phyloP scores from a whole-genome alignment of 1,139 yeast species.

The Blastobotrys buckinghamii region DNA sequence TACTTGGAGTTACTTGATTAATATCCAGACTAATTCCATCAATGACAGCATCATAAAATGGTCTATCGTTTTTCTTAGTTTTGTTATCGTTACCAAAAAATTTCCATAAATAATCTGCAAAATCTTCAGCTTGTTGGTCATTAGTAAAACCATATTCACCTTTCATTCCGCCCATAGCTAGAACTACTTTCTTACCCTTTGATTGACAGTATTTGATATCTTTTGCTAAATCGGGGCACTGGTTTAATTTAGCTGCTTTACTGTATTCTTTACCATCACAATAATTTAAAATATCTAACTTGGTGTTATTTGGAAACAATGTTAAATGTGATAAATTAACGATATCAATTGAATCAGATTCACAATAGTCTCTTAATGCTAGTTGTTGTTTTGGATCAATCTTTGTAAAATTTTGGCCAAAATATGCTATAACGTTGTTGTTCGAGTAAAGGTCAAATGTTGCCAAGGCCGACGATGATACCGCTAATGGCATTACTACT shows the following conservation, averaged over 20 bases:
- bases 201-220: constrained; percentile 72
- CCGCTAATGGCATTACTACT: too few relatives aligned
- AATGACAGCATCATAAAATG: constrained; percentile 57
- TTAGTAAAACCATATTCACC: constrained; percentile 44
- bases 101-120: constrained; percentile 78
- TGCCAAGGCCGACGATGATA: too few relatives aligned
- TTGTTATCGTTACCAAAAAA: constrained; percentile 82
- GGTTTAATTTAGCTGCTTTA: constrained; percentile 28
- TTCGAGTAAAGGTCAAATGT: constrained; percentile 11
- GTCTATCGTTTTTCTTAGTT: constrained; percentile 56
- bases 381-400: constrained; percentile 53
- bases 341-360: constrained; percentile 49
- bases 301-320: constrained; percentile 52
- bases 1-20: constrained; percentile 46
- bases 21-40: constrained; percentile 73
- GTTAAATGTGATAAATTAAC: constrained; percentile 65
- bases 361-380: constrained; percentile 61
- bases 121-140: constrained; percentile 56
- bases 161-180: constrained; percentile 79
- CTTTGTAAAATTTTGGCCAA: constrained; percentile 90
- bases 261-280: constrained; percentile 52
- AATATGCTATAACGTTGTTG: constrained; percentile 53
- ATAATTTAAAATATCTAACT: constrained; percentile 69
- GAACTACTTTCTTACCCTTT: constrained; percentile 62
- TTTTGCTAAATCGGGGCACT: constrained; percentile 38